Evolutionary conservation across 495 filamentous ascomycete genomes (phyloP).

Genomic region (Copromyces sp.): DNA sequence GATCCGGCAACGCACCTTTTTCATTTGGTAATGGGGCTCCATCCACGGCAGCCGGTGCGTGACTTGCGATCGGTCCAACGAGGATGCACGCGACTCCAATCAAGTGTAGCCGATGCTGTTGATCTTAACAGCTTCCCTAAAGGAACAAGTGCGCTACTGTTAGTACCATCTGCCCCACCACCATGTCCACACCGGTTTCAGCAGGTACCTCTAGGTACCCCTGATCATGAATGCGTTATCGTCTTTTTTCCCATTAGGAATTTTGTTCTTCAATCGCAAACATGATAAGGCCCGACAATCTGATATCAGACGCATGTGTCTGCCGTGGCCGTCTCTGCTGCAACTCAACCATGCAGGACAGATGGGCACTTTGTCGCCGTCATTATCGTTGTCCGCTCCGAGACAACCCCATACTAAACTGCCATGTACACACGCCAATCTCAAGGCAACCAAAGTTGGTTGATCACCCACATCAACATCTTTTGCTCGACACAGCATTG

Average conservation of each 20-base stretch:
- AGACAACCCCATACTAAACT: background rate
- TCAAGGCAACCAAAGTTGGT: background rate
- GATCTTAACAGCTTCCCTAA: background rate
- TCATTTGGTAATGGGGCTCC: conserved; percentile 38
- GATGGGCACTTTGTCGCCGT: background rate
- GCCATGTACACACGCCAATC: background rate
- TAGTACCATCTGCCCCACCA: conserved; percentile 6
- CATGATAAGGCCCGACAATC: conserved; percentile 22
- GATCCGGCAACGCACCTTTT: conserved; percentile 27
- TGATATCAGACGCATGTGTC: background rate
- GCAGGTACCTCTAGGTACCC: conserved; percentile 7
- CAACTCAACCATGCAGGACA: background rate
- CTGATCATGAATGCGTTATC: conserved; percentile 13
- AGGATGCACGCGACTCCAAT: background rate
- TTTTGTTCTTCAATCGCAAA: conserved; percentile 22
- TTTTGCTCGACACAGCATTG: background rate
- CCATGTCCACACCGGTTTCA: background rate
- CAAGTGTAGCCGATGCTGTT: background rate
- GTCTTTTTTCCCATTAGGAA: conserved; percentile 28
- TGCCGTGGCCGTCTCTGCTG: background rate
- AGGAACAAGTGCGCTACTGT: background rate
- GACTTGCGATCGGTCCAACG: background rate
- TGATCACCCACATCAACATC: background rate
- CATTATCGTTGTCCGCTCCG: background rate
- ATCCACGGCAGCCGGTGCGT: conserved; percentile 8